Conservation (phyloP, 805 yeast species). For the Candida succiphila region DNA sequence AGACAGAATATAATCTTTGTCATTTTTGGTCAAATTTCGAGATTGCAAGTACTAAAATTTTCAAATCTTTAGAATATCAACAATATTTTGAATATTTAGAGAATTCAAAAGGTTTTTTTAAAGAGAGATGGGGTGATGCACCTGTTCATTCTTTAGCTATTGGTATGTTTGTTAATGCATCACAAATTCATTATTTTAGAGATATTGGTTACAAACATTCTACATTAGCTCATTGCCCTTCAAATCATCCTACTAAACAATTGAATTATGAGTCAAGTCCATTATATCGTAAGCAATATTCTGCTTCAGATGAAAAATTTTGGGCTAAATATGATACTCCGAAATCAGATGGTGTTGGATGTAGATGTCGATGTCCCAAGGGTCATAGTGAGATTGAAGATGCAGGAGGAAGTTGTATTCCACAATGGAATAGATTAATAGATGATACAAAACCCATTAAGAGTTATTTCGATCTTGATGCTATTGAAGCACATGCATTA, state of each 20-base stretch:
- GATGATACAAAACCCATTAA: slow-evolving; percentile 14
- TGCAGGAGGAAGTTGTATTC: slow-evolving; percentile 38
- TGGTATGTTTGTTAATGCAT: slow-evolving; percentile 58
- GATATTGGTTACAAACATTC: slow-evolving; percentile 89
- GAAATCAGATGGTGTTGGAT: slow-evolving; percentile 39
- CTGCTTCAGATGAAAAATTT: slow-evolving; percentile 23
- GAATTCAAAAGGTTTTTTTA: slow-evolving; percentile 69
- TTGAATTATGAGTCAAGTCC: slow-evolving; percentile 28
- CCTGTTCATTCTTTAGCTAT: slow-evolving; percentile 87
- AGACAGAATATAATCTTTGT: slow-evolving; percentile 65
- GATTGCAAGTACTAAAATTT: slow-evolving; percentile 75
- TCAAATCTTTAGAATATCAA: slow-evolving; percentile 54
- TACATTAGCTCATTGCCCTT: slow-evolving; percentile 76
- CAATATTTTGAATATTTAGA: slow-evolving; percentile 65
- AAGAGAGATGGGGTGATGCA: slow-evolving; percentile 97
- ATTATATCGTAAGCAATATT: slow-evolving; percentile 23
- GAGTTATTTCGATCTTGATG: slow-evolving; percentile 17
- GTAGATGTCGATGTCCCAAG: slow-evolving; percentile 74
- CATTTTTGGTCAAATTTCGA: slow-evolving; percentile 95
- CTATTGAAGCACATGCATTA: slow-evolving; percentile 15
- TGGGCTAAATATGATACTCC: slow-evolving; percentile 23
- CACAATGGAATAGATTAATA: slow-evolving; percentile 33
- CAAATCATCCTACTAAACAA: slow-evolving; percentile 46
- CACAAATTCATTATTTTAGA: slow-evolving; percentile 80
- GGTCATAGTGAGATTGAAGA: slow-evolving; percentile 45